Percentiles rank a stretch among this genome's conserved stretches.
Conservation (phyloP, 441 rosid genomes). For the Syzygium malaccense region DNA sequence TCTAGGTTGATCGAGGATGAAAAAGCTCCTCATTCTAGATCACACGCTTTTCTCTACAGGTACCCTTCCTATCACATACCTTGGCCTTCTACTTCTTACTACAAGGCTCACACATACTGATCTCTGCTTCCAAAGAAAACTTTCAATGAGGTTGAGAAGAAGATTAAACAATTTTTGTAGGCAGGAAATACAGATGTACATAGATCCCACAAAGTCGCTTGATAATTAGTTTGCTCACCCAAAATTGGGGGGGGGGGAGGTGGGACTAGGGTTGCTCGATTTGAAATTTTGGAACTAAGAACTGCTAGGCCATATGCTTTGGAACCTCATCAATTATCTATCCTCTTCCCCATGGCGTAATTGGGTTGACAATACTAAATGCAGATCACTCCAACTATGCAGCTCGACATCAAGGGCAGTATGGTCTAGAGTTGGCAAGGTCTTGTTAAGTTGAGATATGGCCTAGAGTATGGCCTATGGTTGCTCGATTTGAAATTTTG, state of each 20-base stretch:
- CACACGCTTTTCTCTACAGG: background rate
- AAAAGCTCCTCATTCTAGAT: background rate
- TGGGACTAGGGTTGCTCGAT: background rate
- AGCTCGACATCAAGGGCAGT: background rate
- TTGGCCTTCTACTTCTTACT: background rate
- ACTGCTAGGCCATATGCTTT: background rate
- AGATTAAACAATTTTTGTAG: background rate
- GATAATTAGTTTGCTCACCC: background rate
- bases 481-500: background rate
- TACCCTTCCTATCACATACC: background rate
- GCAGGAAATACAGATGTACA: background rate
- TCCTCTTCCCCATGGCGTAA: background rate
- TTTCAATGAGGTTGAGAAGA: background rate
- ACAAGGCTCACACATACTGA: background rate
- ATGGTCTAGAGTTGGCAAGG: background rate
- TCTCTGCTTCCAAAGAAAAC: background rate
- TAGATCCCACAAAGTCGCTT: background rate
- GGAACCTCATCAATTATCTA: background rate
- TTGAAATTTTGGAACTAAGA: background rate
- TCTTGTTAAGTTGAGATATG: background rate
- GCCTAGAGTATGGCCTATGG: background rate
- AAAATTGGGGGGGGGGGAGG: background rate
- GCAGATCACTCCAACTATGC: background rate
- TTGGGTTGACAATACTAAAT: background rate
- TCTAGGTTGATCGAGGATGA: background rate